A percentile compares a stretch with the other conserved stretches of the same genome.
Evolutionary conservation across 169 alveolate genomes (phyloP).

Genomic region (Cryptosporidium muris): DNA sequence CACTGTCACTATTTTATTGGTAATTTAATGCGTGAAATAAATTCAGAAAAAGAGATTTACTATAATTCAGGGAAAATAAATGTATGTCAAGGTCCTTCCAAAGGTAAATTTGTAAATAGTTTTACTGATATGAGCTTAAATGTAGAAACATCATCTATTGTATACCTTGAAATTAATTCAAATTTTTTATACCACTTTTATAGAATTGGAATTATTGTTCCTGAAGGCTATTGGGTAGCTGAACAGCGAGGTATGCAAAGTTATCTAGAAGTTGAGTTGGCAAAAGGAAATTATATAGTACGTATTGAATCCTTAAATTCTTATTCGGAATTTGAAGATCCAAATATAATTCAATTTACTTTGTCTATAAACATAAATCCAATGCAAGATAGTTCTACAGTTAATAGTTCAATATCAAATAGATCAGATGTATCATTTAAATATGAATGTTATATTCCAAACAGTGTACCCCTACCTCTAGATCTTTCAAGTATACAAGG

Average conservation of each 20-base stretch:
- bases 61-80: conserved; percentile 51
- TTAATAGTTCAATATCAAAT: background rate
- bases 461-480: conserved; percentile 76
- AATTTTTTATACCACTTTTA: conserved; percentile 30
- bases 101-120: conserved; percentile 1
- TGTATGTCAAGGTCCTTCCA: conserved; percentile 47
- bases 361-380: conserved; percentile 24
- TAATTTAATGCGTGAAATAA: conserved; percentile 8
- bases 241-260: conserved; percentile 75
- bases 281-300: conserved; percentile 70
- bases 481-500: conserved; percentile 74
- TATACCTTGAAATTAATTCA: conserved; percentile 24
- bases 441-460: conserved; percentile 48
- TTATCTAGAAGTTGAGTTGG: conserved; percentile 70
- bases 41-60: conserved; percentile 19
- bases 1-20: conserved; percentile 43
- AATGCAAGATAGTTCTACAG: conserved; percentile 40
- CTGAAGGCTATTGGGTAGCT: conserved; percentile 77
- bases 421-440: too few relatives aligned
- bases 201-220: conserved; percentile 76
- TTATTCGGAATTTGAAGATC: conserved; percentile 48
- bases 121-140: conserved; percentile 48
- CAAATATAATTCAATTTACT: conserved; percentile 34
- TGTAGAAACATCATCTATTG: conserved; percentile 37
- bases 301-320: conserved; percentile 57